phyloP scores from a whole-genome alignment of 2,329 filamentous ascomycete genomes.

The Mycogone perniciosa region DNA sequence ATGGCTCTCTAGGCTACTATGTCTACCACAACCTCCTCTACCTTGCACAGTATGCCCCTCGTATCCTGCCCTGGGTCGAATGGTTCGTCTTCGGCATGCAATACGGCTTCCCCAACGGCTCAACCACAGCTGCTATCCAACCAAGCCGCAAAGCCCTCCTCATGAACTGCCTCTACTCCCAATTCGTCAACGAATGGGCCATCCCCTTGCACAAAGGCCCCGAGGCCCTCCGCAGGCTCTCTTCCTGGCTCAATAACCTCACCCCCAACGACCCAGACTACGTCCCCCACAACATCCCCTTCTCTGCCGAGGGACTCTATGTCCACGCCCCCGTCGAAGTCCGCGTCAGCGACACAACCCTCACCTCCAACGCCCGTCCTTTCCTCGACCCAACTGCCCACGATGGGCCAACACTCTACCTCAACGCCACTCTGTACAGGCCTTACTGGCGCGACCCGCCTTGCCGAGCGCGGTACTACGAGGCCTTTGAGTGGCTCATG shows the following conservation, averaged over 20 bases:
- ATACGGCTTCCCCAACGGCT: constrained; percentile 76
- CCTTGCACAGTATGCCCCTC: constrained; percentile 68
- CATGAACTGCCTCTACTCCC: constrained; percentile 98
- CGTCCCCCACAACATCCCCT: constrained; percentile 65
- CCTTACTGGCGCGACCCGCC: constrained; percentile 75
- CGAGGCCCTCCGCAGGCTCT: constrained; percentile 75
- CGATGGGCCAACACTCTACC: constrained; percentile 71
- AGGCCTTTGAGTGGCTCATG: constrained; percentile 90
- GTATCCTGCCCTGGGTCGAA: constrained; percentile 79
- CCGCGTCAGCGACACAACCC: constrained; percentile 67
- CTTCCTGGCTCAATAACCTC: constrained; percentile 71
- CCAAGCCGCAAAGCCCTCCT: constrained; percentile 73
- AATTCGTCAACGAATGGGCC: constrained; percentile 98
- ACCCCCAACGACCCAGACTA: constrained; percentile 57
- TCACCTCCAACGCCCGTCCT: constrained; percentile 30
- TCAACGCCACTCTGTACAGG: constrained; percentile 85
- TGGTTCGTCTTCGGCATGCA: constrained; percentile 98
- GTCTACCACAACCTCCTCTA: constrained; percentile 89
- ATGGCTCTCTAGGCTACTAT: constrained; percentile 74
- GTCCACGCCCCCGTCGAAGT: constrained; percentile 91
- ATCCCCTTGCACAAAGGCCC: constrained; percentile 80
- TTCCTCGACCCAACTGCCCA: constrained; percentile 63
- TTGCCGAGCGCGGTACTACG: constrained; percentile 70
- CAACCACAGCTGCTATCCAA: constrained; percentile 67
- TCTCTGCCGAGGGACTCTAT: constrained; percentile 70